Base-by-base conservation (phyloP, 1,284 basidiomycete species). In the Phylloboletellus chloephorus region DNA sequence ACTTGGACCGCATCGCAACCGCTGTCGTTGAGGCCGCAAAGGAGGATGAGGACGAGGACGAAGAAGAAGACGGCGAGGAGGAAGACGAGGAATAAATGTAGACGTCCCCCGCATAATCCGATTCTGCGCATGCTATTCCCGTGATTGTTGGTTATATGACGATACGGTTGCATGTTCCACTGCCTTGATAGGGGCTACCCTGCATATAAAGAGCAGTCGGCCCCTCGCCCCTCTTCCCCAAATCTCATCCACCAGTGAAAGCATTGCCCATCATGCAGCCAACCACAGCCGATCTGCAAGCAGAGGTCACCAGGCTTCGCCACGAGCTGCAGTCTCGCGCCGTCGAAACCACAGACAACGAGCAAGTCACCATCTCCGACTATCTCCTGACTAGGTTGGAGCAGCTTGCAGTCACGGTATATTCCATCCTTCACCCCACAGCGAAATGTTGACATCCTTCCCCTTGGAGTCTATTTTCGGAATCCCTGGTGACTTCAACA, bases 1-100 rank as follows among this genome's bases (percentile, higher is more conserved):
- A 98, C 69, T 78, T 98, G 64, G 95, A 98, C 77, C 95, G 95
- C 56, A 98, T 98, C 68, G 95, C 95, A 45, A 94, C 93, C 26
- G 90, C 95, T 44, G 90, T 97, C 37, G 85, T 95, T 48, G 94
- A 97, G 76, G 77, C 84, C 43, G 73, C 74, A 59, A 83, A 81
- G 66, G 88, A 91, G 58, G 84, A 88, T 37, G 89, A 84, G 52
- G 82, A 85, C 2, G 89, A 92, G 5, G 91, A 91, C 5, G 88
- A 90, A 23, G 90, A 90, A 23, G 90, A 81, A 28, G 87, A 82
- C 41, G 88, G 79, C 41, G 88, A 80, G 45, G 83, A 76, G 43
- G 79, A 73, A 52, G 71, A 73, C 47, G 71, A 72, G 11, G 66
- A 68, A 66, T 72, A 67, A 67, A 65, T 51, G 49, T 49, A 50